Evolutionary conservation across 805 yeast genomes (phyloP).

Genomic region (Candida corydali): DNA sequence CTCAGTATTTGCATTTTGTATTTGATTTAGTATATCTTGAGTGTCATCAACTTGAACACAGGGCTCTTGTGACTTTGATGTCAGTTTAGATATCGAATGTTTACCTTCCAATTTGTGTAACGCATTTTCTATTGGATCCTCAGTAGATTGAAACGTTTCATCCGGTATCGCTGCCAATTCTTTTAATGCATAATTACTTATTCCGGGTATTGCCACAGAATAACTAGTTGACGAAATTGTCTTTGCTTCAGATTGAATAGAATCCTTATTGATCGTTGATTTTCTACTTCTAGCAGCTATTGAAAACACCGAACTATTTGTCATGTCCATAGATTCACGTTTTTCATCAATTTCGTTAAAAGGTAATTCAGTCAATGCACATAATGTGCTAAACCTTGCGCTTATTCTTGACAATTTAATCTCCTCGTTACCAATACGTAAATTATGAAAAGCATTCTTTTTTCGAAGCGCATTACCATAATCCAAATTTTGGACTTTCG

Average conservation of each 20-base stretch:
- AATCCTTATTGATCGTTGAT: constrained; percentile 11
- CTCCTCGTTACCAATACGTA: constrained; percentile 30
- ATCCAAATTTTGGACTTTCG: constrained; percentile 10
- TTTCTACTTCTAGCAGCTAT: constrained; percentile 16
- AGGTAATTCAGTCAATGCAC: constrained; percentile 39
- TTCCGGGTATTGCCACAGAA: constrained; percentile 55
- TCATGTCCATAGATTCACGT: constrained; percentile 19
- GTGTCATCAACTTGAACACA: constrained; percentile 18
- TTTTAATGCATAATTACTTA: constrained; percentile 35
- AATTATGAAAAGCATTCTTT: constrained; percentile 46
- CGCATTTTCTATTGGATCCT: constrained; percentile 73
- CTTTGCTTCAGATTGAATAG: constrained; percentile 1
- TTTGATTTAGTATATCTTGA: constrained; percentile 34
- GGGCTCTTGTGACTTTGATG: not conserved
- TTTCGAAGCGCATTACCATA: constrained; percentile 33
- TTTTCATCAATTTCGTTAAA: constrained; percentile 17
- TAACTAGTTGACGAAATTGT: constrained; percentile 13
- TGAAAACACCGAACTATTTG: constrained; percentile 35
- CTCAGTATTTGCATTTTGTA: constrained; percentile 36
- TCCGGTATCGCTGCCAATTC: constrained; percentile 85
- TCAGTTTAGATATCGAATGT: constrained; percentile 12
- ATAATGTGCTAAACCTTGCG: constrained; percentile 31
- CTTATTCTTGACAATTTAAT: constrained; percentile 20
- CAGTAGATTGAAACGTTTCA: constrained; percentile 53
- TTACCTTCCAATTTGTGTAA: constrained; percentile 77